phyloP scores from a whole-genome alignment of 2,329 filamentous ascomycete species.

The Ophidiomyces ophidiicola region DNA sequence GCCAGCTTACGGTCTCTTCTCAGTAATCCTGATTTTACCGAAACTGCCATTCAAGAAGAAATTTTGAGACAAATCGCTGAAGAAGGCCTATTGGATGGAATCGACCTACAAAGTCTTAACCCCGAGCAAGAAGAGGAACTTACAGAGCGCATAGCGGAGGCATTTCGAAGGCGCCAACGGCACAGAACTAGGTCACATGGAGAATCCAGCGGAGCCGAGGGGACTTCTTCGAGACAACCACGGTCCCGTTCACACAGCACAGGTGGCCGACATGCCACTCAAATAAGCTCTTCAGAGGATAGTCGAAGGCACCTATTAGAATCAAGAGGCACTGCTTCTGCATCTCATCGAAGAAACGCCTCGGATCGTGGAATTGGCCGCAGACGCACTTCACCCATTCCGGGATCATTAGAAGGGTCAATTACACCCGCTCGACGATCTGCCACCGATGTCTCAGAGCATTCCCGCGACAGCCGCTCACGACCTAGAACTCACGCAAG shows the following conservation, averaged over 20 bases:
- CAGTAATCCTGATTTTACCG: conserved; percentile 60
- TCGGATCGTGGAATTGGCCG: conserved; percentile 27
- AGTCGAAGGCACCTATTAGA: conserved; percentile 24
- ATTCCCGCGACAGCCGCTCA: neutral
- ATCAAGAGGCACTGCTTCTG: conserved; percentile 17
- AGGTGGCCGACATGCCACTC: neutral
- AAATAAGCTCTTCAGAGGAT: neutral
- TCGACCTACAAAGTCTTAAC: conserved; percentile 80
- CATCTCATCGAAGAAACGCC: conserved; percentile 25
- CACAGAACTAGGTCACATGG: conserved; percentile 18
- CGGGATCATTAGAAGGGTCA: neutral
- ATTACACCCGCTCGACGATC: conserved; percentile 4
- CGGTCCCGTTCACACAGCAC: conserved; percentile 3
- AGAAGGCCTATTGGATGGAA: conserved; percentile 73
- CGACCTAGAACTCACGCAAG: neutral
- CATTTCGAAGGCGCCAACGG: conserved; percentile 62
- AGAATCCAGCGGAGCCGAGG: neutral
- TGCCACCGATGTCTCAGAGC: conserved; percentile 2
- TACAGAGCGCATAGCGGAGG: conserved; percentile 79
- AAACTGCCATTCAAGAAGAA: conserved; percentile 67
- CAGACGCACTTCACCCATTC: conserved; percentile 24
- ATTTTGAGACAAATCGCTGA: conserved; percentile 81
- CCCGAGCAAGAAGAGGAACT: conserved; percentile 76
- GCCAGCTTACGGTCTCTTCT: conserved; percentile 76
- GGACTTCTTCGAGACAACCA: neutral